A percentile compares a stretch with the other conserved stretches of the same genome.
Conservation (phyloP, 306 rosid genomes). For the Luffa acutangula region DNA sequence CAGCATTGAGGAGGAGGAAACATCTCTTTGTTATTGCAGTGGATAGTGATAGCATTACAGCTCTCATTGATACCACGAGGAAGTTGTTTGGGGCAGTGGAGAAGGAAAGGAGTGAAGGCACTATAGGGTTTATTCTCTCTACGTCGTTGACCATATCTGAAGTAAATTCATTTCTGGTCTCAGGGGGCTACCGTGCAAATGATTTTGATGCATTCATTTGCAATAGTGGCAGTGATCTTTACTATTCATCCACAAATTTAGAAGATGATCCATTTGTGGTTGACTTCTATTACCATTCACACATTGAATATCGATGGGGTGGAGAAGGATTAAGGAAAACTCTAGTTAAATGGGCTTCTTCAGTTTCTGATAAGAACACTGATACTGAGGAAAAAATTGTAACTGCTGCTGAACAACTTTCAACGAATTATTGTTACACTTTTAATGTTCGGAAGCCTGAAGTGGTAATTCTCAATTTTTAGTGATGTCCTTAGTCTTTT, state of each 20-base stretch:
- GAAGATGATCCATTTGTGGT: slow-evolving; percentile 77
- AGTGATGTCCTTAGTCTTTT: slow-evolving; percentile 8
- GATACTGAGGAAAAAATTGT: slow-evolving; percentile 41
- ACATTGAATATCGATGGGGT: slow-evolving; percentile 94
- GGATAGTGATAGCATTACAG: slow-evolving; percentile 58
- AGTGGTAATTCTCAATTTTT: slow-evolving; percentile 35
- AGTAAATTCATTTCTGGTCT: slow-evolving; percentile 64
- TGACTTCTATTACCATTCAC: slow-evolving; percentile 97
- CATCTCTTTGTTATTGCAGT: slow-evolving; percentile 74
- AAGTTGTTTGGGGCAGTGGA: slow-evolving; percentile 60
- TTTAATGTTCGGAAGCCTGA: slow-evolving; percentile 62
- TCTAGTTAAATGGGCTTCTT: slow-evolving; percentile 75
- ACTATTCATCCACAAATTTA: slow-evolving; percentile 72
- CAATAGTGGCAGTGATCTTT: slow-evolving; percentile 96
- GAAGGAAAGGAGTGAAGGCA: slow-evolving; percentile 74
- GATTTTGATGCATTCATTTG: slow-evolving; percentile 97
- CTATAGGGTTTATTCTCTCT: slow-evolving; percentile 85
- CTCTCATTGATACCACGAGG: slow-evolving; percentile 51
- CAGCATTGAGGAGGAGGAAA: slow-evolving; percentile 87
- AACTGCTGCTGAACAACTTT: slow-evolving; percentile 65
- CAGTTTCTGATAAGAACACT: slow-evolving; percentile 48
- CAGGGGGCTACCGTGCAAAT: slow-evolving; percentile 66
- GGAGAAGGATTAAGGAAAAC: slow-evolving; percentile 98
- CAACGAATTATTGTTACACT: slow-evolving; percentile 90
- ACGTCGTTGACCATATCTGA: slow-evolving; percentile 81